Percentiles rank a stretch among this genome's conserved stretches.
Conservation (phyloP, 805 yeast genomes). For the Hanseniaspora guilliermondii region DNA sequence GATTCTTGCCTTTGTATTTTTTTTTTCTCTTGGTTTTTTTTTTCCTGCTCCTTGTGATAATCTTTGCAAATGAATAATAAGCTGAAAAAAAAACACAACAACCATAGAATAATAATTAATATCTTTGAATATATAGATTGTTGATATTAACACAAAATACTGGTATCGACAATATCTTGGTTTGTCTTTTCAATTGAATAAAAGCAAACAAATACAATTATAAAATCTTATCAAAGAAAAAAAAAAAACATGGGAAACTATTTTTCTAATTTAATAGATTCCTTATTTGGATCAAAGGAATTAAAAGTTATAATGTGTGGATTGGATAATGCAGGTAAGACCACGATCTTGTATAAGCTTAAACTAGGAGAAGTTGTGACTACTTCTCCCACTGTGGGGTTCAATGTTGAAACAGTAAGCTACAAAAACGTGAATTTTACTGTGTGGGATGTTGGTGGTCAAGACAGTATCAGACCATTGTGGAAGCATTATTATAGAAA, state of each 20-base stretch:
- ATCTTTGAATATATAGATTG: no score
- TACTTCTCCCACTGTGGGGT: constrained; percentile 82
- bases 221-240: background rate
- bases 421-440: constrained; percentile 82
- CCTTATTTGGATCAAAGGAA: constrained; percentile 84
- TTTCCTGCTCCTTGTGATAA: no score
- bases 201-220: background rate
- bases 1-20: no score
- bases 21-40: background rate
- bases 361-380: constrained; percentile 82
- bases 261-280: constrained; percentile 72
- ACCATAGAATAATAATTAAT: no score
- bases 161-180: no score
- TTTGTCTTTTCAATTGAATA: no score
- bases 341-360: constrained; percentile 78
- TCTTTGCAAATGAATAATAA: no score
- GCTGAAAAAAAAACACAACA: no score
- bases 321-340: constrained; percentile 86
- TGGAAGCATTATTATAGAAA: constrained; percentile 95
- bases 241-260: constrained; percentile 59
- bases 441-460: constrained; percentile 97
- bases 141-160: no score
- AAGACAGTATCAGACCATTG: constrained; percentile 84
- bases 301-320: constrained; percentile 91
- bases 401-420: constrained; percentile 84